phyloP scores from a whole-genome alignment of 345 rosid genomes.

The Rhizophora apiculata region DNA sequence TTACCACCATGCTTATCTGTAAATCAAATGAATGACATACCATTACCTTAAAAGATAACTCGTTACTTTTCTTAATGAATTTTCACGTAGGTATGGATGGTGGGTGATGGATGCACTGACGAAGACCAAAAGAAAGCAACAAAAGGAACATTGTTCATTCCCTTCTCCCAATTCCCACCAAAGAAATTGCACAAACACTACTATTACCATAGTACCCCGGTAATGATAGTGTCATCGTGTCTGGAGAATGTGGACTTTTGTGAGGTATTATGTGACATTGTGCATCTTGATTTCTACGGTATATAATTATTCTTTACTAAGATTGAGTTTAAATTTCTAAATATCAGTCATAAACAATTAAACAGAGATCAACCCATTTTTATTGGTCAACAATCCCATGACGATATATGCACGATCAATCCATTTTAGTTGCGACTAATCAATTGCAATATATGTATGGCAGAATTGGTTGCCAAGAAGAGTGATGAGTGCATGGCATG shows the following conservation, averaged over 20 bases:
- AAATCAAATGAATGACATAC: no score
- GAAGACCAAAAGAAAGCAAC: conserved; percentile 53
- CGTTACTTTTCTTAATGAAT: not conserved
- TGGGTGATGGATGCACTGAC: conserved; percentile 46
- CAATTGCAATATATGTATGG: not conserved
- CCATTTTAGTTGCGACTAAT: no score
- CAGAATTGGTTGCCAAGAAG: conserved; percentile 79
- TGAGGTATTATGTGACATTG: conserved; percentile 41
- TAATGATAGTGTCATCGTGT: conserved; percentile 46
- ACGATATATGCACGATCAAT: no score
- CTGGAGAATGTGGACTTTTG: conserved; percentile 71
- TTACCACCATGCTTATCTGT: no score
- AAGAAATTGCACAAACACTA: conserved; percentile 44
- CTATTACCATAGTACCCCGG: conserved; percentile 55
- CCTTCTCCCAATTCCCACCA: conserved; percentile 63
- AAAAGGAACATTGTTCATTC: conserved; percentile 55
- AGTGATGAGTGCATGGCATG: conserved; percentile 73
- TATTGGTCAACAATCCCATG: no score
- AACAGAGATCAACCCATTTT: no score
- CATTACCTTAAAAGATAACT: no score
- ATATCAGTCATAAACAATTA: no score
- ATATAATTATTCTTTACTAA: no score
- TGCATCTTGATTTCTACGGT: no score
- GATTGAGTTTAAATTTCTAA: no score
- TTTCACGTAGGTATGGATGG: conserved; percentile 50